phyloP scores from a whole-genome alignment of 1,284 basidiomycete species.

The Testicularia cyperi region DNA sequence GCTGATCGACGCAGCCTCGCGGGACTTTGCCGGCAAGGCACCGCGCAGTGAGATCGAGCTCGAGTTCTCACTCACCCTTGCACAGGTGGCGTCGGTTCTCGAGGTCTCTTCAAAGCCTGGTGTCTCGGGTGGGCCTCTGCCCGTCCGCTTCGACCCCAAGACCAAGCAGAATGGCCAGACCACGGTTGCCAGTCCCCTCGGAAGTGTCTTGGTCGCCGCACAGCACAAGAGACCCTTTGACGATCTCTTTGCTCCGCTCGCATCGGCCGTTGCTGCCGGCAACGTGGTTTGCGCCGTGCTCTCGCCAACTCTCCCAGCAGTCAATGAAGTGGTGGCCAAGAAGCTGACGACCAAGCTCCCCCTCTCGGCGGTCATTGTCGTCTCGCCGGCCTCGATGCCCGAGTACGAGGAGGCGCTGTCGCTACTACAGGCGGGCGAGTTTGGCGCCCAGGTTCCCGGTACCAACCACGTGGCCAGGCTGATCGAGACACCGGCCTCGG shows the following conservation, averaged over 20 bases:
- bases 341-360: conserved; percentile 3
- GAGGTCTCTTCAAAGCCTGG: conserved; percentile 1
- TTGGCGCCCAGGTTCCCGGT: conserved; percentile 3
- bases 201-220: conserved; percentile 5
- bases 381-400: conserved; percentile 1
- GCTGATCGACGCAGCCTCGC: conserved; percentile 8
- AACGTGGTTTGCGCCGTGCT: conserved; percentile 10
- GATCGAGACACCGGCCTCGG: background rate
- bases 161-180: background rate
- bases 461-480: conserved; percentile 3
- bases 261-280: conserved; percentile 4
- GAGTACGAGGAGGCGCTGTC: background rate
- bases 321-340: conserved; percentile 6
- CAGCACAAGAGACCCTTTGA: conserved; percentile 9
- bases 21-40: conserved; percentile 6
- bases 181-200: conserved; percentile 1
- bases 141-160: conserved; percentile 4
- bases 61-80: conserved; percentile 4
- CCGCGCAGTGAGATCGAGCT: conserved; percentile 4
- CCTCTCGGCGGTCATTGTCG: conserved; percentile 4
- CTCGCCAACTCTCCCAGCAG: conserved; percentile 1
- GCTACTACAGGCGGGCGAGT: background rate
- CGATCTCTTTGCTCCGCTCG: conserved; percentile 9
- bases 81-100: conserved; percentile 7
- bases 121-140: background rate